These are phyloP conservation scores for Cadophora malorum DNA, from an alignment of 2,329 filamentous ascomycete genomes.

Conservation along the genomic window DNA sequence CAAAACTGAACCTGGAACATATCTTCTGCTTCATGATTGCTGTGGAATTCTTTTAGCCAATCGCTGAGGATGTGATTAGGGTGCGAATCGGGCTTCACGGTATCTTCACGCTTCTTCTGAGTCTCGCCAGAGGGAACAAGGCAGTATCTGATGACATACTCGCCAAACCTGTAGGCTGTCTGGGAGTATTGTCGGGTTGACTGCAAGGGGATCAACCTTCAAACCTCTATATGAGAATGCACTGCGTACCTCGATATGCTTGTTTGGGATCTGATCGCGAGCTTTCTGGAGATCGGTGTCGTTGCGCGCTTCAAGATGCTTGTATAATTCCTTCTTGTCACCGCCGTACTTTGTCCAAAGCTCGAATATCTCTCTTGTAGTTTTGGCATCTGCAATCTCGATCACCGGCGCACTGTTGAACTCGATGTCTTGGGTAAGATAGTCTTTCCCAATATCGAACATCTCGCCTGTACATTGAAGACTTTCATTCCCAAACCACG, in stretches of 20 bases:
- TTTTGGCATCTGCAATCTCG: conserved; percentile 44
- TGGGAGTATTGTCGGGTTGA: conserved; percentile 52
- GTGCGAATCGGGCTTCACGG: conserved; percentile 46
- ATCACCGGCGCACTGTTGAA: conserved; percentile 57
- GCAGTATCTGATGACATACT: conserved; percentile 55
- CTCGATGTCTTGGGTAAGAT: conserved; percentile 50
- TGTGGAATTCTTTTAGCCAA: conserved; percentile 50
- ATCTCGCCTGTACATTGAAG: conserved; percentile 54
- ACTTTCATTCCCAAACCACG: conserved; percentile 57
- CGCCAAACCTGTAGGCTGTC: conserved; percentile 54
- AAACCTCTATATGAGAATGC: neutral
- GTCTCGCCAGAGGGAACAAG: conserved; percentile 51
- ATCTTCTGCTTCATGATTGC: conserved; percentile 50
- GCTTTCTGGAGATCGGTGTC: conserved; percentile 50
- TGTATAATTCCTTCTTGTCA: conserved; percentile 49
- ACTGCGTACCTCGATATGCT: conserved; percentile 45
- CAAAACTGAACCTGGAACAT: conserved; percentile 54
- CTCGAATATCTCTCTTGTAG: conserved; percentile 52
- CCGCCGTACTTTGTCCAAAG: conserved; percentile 49
- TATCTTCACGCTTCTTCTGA: conserved; percentile 50
- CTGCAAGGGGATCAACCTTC: conserved; percentile 17
- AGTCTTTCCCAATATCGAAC: conserved; percentile 48
- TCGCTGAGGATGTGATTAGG: conserved; percentile 48
- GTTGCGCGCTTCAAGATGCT: conserved; percentile 48
- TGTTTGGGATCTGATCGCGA: conserved; percentile 49